phyloP scores from a whole-genome alignment of 2,329 filamentous ascomycete genomes.

The Alternaria burnsii region DNA sequence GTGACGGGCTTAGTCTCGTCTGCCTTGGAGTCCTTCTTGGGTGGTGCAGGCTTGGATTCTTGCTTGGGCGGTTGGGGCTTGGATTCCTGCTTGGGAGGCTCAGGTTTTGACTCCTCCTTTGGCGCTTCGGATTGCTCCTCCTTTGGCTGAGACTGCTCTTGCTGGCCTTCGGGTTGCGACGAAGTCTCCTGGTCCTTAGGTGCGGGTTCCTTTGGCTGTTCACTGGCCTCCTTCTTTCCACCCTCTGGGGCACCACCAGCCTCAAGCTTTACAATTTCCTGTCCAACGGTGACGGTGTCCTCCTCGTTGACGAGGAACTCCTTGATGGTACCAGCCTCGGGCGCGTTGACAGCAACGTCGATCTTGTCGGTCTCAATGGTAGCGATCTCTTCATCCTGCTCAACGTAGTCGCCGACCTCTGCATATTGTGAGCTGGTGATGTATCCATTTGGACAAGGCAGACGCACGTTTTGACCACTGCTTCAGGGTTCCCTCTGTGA shows the following conservation, averaged over 20 bases:
- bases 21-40: constrained; percentile 47
- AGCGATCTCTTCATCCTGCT: constrained; percentile 96
- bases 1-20: constrained; percentile 49
- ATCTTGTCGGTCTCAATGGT: constrained; percentile 99
- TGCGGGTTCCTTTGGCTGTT: constrained; percentile 68
- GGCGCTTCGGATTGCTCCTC: constrained; percentile 38
- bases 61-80: constrained; percentile 49
- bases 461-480: constrained; percentile 81
- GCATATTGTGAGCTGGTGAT: constrained; percentile 18
- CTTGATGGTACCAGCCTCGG: constrained; percentile 88
- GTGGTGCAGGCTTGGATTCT: constrained; percentile 30
- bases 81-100: constrained; percentile 51
- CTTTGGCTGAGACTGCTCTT: constrained; percentile 55
- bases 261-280: constrained; percentile 88
- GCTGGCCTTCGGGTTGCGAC: constrained; percentile 61
- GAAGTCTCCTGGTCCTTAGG: constrained; percentile 65
- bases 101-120: constrained; percentile 52
- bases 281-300: constrained; percentile 92
- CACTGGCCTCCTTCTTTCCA: constrained; percentile 64
- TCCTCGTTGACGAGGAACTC: constrained; percentile 92
- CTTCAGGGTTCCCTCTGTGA: constrained; percentile 95
- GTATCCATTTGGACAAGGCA: neutral
- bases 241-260: constrained; percentile 63
- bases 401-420: constrained; percentile 91
- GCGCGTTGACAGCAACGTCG: constrained; percentile 94